These are phyloP conservation scores for Diaporthe citriasiana DNA, from an alignment of 2,329 filamentous ascomycete genomes.

Conservation along the genomic window DNA sequence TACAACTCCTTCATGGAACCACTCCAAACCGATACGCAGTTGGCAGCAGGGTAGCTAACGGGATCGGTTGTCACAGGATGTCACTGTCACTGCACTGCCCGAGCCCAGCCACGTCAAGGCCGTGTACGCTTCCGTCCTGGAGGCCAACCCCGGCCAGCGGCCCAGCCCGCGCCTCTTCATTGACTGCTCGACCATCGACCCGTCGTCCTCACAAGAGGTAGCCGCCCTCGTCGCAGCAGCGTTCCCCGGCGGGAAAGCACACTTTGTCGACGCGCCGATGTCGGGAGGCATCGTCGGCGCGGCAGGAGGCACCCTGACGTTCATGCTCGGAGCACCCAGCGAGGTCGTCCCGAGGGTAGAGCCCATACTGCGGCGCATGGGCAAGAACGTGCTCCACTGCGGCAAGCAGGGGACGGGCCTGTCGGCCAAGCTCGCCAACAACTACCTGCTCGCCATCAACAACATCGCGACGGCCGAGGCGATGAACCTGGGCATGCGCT, in stretches of 20 bases:
- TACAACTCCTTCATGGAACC: conserved; percentile 22
- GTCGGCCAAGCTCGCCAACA: conserved; percentile 95
- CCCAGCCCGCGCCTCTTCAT: conserved; percentile 83
- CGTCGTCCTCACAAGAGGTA: conserved; percentile 83
- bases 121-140: conserved; percentile 84
- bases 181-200: conserved; percentile 97
- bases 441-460: conserved; percentile 94
- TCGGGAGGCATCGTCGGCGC: conserved; percentile 96
- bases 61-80: conserved; percentile 70
- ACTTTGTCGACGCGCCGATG: conserved; percentile 96
- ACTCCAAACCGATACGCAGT: not conserved
- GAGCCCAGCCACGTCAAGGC: conserved; percentile 89
- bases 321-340: conserved; percentile 87
- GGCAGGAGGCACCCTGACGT: conserved; percentile 87
- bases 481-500: conserved; percentile 74
- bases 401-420: conserved; percentile 88
- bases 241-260: conserved; percentile 74
- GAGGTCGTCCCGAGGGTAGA: conserved; percentile 75
- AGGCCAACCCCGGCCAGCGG: conserved; percentile 61
- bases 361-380: conserved; percentile 84
- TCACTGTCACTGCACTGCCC: conserved; percentile 89
- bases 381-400: conserved; percentile 86
- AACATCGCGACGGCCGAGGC: conserved; percentile 82
- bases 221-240: conserved; percentile 73
- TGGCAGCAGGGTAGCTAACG: conserved; percentile 34